These are phyloP conservation scores for Venturia oleaginea DNA, from an alignment of 2,329 filamentous ascomycete species.

Conservation along the genomic window DNA sequence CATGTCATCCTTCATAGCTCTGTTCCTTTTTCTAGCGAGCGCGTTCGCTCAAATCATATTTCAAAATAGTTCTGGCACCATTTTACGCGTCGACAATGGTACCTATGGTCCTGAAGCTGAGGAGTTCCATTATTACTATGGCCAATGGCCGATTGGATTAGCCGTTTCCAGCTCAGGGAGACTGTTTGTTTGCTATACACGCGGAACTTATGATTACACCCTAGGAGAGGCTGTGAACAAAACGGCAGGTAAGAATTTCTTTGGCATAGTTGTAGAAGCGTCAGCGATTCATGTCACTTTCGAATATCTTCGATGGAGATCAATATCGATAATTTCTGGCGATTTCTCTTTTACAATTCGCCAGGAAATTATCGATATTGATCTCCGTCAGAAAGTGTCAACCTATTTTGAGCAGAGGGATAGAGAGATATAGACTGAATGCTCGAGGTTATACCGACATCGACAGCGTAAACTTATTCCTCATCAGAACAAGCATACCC, in stretches of 20 bases:
- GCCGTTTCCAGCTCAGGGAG: conserved; percentile 2
- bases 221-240: neutral
- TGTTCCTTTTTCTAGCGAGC: neutral
- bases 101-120: conserved; percentile 35
- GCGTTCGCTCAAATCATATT: neutral
- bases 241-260: conserved; percentile 37
- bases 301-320: too few relatives aligned
- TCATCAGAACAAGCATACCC: conserved; percentile 16
- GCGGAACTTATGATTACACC: conserved; percentile 39
- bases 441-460: too few relatives aligned
- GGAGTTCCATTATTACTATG: conserved; percentile 41
- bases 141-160: conserved; percentile 40
- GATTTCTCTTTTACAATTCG: too few relatives aligned
- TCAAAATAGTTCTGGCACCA: neutral
- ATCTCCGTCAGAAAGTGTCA: too few relatives aligned
- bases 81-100: neutral
- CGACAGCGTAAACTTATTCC: conserved; percentile 21
- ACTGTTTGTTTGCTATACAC: conserved; percentile 22
- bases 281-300: too few relatives aligned
- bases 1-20: neutral
- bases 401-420: too few relatives aligned
- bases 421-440: too few relatives aligned
- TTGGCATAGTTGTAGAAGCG: conserved; percentile 39
- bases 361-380: too few relatives aligned
- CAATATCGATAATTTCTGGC: too few relatives aligned